These are phyloP conservation scores for Discostella stelligeroides DNA, from an alignment of 108 stramenopile genomes.

Conservation along the genomic window DNA sequence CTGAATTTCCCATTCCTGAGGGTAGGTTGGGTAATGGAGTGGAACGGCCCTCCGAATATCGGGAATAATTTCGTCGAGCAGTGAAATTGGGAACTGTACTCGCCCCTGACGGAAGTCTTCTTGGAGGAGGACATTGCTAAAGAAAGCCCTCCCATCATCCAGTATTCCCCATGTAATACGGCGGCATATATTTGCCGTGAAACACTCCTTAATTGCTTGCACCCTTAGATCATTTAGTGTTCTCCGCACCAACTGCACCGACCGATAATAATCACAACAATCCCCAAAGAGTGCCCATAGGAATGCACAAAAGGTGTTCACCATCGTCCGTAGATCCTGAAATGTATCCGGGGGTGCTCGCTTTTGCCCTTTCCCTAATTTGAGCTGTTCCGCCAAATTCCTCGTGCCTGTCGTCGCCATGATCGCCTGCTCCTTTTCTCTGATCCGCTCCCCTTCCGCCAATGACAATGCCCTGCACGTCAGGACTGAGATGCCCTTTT, in stretches of 20 bases:
- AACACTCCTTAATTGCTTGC: background rate
- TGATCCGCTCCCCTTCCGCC: too few relatives aligned
- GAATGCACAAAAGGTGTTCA: background rate
- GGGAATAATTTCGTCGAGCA: too few relatives aligned
- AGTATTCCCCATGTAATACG: background rate
- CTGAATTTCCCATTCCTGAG: background rate
- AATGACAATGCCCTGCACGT: too few relatives aligned
- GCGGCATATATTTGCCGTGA: background rate
- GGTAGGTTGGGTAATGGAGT: background rate
- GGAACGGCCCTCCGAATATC: too few relatives aligned
- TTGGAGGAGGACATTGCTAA: background rate
- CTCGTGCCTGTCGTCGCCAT: too few relatives aligned
- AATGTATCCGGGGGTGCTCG: background rate
- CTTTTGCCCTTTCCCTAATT: too few relatives aligned
- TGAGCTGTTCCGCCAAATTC: too few relatives aligned
- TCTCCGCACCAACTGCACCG: background rate
- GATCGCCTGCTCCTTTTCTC: too few relatives aligned
- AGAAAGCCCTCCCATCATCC: background rate
- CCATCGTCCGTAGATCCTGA: background rate
- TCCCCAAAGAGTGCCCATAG: slow-evolving; percentile 1
- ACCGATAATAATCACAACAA: background rate
- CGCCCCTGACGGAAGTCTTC: background rate
- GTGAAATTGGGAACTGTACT: background rate
- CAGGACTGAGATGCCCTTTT: too few relatives aligned
- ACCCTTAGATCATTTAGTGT: background rate